Conservation (phyloP, 75 land plant genomes). For the Pseudotsuga menziesii region DNA sequence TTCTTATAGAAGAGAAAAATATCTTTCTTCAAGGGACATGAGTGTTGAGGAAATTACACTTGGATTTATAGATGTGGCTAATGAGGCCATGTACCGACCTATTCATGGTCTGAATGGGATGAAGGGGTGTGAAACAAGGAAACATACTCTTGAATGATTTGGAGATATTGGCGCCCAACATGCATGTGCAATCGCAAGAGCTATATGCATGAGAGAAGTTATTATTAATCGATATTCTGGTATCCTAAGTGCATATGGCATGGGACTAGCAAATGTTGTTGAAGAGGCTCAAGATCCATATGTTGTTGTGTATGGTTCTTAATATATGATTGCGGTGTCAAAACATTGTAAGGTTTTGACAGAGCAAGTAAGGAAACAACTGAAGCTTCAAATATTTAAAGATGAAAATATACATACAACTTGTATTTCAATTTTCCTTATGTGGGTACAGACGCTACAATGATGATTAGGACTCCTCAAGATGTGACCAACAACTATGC, state of each 20-base stretch:
- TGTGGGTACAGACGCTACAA: conserved; percentile 95
- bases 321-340: conserved; percentile 56
- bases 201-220: conserved; percentile 93
- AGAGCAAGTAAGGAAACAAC: conserved; percentile 60
- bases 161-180: conserved; percentile 99
- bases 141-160: conserved; percentile 95
- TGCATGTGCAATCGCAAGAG: conserved; percentile 97
- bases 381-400: conserved; percentile 61
- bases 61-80: conserved; percentile 95
- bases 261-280: conserved; percentile 97
- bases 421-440: conserved; percentile 84
- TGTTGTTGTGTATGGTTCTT: conserved; percentile 71
- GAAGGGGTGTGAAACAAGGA: conserved; percentile 94
- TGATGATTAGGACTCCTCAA: conserved; percentile 66
- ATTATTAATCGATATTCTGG: conserved; percentile 91
- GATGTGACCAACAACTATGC: conserved; percentile 56
- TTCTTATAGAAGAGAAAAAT: conserved; percentile 68
- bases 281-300: conserved; percentile 98
- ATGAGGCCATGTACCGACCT: conserved; percentile 99
- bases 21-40: conserved; percentile 75
- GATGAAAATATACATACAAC: conserved; percentile 55
- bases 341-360: conserved; percentile 45
- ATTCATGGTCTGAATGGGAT: conserved; percentile 95
- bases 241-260: conserved; percentile 96
- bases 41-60: conserved; percentile 87